Evolutionary conservation across 2,329 filamentous ascomycete genomes (phyloP).

Genomic region (Ophiobolus disseminans): DNA sequence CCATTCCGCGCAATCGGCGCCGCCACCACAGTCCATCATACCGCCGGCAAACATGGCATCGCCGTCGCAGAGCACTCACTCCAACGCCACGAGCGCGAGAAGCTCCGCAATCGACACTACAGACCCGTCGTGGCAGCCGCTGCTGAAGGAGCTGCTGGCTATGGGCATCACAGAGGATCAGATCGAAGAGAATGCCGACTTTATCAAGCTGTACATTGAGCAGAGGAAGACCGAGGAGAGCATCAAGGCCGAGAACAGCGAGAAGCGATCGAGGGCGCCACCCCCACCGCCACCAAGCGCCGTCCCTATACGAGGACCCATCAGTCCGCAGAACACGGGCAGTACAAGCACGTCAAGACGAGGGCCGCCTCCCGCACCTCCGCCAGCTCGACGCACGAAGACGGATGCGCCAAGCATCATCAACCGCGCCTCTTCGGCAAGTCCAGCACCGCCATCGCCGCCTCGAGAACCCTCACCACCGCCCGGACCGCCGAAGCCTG

Average conservation of each 20-base stretch:
- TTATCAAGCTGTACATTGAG: slow-evolving; percentile 72
- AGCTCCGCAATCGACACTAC: slow-evolving; percentile 64
- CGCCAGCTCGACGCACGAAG: slow-evolving; percentile 56
- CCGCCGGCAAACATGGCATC: slow-evolving; percentile 52
- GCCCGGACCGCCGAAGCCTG: slow-evolving; percentile 63
- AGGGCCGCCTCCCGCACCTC: slow-evolving; percentile 67
- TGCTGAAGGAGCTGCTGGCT: slow-evolving; percentile 66
- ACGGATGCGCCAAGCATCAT: slow-evolving; percentile 49
- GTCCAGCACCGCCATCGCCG: slow-evolving; percentile 66
- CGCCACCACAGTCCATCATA: slow-evolving; percentile 58
- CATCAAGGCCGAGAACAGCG: slow-evolving; percentile 54
- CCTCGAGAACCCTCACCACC: slow-evolving; percentile 76
- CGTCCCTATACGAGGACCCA: slow-evolving; percentile 50
- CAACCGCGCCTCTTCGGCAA: slow-evolving; percentile 58
- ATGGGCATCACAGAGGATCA: slow-evolving; percentile 75
- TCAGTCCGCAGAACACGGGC: slow-evolving; percentile 70
- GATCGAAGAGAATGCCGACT: slow-evolving; percentile 71
- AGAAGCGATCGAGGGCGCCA: slow-evolving; percentile 62
- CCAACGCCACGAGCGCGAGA: slow-evolving; percentile 42
- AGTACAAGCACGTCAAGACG: slow-evolving; percentile 58
- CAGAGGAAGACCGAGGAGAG: slow-evolving; percentile 64
- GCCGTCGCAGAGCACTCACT: slow-evolving; percentile 45
- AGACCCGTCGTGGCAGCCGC: slow-evolving; percentile 67
- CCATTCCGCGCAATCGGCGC: slow-evolving; percentile 51
- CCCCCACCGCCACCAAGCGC: slow-evolving; percentile 67